Evolutionary conservation across 169 alveolate species (phyloP).

Genomic region (Eimeria maxima): DNA sequence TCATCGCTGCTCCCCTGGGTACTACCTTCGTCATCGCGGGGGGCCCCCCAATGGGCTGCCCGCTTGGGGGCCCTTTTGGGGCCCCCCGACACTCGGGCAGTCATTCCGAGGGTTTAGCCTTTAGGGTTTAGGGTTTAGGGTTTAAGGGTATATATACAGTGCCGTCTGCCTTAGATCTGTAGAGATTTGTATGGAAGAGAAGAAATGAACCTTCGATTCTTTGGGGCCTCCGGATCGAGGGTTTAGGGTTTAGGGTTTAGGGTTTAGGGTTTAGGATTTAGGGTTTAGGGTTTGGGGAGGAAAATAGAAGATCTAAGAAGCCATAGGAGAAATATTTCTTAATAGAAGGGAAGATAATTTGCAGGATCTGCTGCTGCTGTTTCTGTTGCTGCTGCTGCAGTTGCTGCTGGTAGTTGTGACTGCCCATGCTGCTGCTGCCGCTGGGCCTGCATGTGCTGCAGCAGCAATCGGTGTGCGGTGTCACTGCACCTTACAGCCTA

Average conservation of each 20-base stretch:
- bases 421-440: slow-evolving; percentile 28
- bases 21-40: neutral
- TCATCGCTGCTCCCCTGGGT: neutral
- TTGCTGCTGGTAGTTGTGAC: slow-evolving; percentile 12
- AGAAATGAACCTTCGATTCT: neutral
- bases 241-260: slow-evolving; percentile 2
- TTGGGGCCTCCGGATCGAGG: neutral
- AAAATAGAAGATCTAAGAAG: neutral
- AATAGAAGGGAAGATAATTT: neutral
- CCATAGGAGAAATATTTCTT: neutral
- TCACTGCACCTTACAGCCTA: neutral
- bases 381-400: slow-evolving; percentile 43
- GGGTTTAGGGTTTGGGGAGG: slow-evolving; percentile 1
- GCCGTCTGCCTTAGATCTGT: neutral
- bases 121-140: neutral
- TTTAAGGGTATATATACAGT: neutral
- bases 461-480: neutral
- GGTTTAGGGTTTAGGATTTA: slow-evolving; percentile 40
- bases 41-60: slow-evolving; percentile 3
- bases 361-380: neutral
- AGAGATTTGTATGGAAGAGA: neutral
- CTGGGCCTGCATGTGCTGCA: slow-evolving; percentile 19
- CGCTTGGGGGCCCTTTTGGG: slow-evolving; percentile 59
- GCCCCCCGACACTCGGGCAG: slow-evolving; percentile 15
- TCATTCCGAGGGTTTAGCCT: neutral